Evolutionary conservation across 768 basidiomycete genomes (phyloP).

Genomic region (Pleurotus sapidus): DNA sequence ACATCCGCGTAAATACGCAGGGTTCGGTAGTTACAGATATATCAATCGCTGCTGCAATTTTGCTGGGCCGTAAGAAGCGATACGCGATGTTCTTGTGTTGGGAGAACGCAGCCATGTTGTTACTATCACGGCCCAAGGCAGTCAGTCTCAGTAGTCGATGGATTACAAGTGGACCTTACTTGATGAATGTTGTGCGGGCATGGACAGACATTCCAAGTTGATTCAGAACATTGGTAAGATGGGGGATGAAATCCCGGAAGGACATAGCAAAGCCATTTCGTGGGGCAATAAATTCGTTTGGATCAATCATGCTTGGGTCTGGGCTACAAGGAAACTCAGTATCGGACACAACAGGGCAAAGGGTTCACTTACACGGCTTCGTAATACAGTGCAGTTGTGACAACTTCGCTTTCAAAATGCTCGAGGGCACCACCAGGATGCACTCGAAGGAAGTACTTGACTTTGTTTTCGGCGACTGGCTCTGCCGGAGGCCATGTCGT

Average conservation of each 20-base stretch:
- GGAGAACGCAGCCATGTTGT: constrained; percentile 72
- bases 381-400: constrained; percentile 79
- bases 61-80: constrained; percentile 77
- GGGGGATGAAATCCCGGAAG: constrained; percentile 75
- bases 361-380: constrained; percentile 67
- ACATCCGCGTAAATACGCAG: constrained; percentile 79
- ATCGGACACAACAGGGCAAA: neutral
- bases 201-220: constrained; percentile 82
- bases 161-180: constrained; percentile 38
- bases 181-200: constrained; percentile 80
- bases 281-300: constrained; percentile 74
- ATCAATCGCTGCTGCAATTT: constrained; percentile 84
- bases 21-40: constrained; percentile 80
- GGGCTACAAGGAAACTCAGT: constrained; percentile 44
- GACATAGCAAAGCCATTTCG: constrained; percentile 87
- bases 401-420: constrained; percentile 82
- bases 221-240: constrained; percentile 79
- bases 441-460: constrained; percentile 81
- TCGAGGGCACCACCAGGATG: constrained; percentile 86
- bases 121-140: constrained; percentile 37
- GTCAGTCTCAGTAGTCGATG: neutral
- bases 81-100: constrained; percentile 86
- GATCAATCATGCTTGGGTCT: constrained; percentile 73
- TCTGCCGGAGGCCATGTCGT: constrained; percentile 81
- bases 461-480: constrained; percentile 59